Evolutionary conservation across 2,329 filamentous ascomycete genomes (phyloP), one percentile per base, ranked within the genome.

Genomic region (Clonostachys rhizophaga): DNA sequence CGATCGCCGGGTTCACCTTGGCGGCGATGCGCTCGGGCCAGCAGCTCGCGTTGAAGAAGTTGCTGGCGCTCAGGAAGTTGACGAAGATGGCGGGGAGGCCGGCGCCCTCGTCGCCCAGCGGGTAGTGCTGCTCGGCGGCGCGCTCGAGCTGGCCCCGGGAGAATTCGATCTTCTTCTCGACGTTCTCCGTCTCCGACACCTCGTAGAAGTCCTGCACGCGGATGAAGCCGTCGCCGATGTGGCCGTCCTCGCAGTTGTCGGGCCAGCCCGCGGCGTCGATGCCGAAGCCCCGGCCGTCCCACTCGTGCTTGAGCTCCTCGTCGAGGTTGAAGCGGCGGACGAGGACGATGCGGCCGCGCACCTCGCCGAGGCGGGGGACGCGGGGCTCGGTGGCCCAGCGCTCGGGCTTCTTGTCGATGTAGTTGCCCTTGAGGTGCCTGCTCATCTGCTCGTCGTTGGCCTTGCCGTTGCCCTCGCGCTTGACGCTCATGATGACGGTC

Each of bases 131-230:
- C 58, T 76, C 72, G 34, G 78, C 78, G 5, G 91, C 82, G 33
- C 90, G 83, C 61, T 86, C 83, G 42, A 96, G 81, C 56, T 96
- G 91, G 20, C 84, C 83, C 49, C 78, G 83, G 46, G 82, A 83
- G 58, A 84, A 84, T 40, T 75, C 68, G 50, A 95, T 86, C 75
- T 97, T 99, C 66, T 84, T 83, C 36, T 85, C 75, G 50, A 97
- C 92, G 56, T 86, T 86, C 49, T 81, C 72, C 18, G 79, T 83
- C 65, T 90, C 82, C 42, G 85, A 70, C 34, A 99, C 83, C 60
- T 95, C 90, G 74, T 95, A 97, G 67, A 92, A 96, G 70, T 97
- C 94, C 70, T 97, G 94, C 40, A 97, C 84, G 54, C 88, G 84
- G 49, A 96, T 82, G 5, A 89, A 90, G 57, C 83, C 84, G 16